Evolutionary conservation across 257 asterid genomes (phyloP), one percentile per base, ranked within the genome.

Genomic region (Oldenlandia corymbosa): DNA sequence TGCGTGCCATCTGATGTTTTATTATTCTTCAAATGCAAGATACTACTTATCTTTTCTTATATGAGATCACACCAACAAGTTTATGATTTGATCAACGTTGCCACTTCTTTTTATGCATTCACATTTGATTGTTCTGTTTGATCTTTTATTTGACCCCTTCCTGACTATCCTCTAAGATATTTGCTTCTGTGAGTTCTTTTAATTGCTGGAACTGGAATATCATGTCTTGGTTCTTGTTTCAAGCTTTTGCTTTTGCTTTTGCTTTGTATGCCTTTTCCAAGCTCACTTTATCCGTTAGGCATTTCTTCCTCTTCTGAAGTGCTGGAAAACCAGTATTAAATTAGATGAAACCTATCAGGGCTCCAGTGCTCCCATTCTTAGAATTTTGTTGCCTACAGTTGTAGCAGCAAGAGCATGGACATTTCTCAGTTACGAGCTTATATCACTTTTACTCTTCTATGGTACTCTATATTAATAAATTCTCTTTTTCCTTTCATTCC

Each of bases 351-450:
- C 46, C 62, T 49, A 54, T 24, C 34, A 66, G 69, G 46, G 51
- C 41, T 68, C 63, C 66, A 36, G 68, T 69, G 75, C 69, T 74
- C 75, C 60, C 27, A 26, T 23, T 68, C 49, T 83, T 58, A 36
- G 55, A 39, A 45, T 37, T 62, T 41, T 64, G 64, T 64, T 62
- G 55, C 34, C 53, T 66, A n/a, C 60, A 30, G 56, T 58, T 74
- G 64, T 14, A 31, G 0, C 20, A n/a, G 21, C 11, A 14, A 48
- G 55, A 21, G 13, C 54, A 64, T 36, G 65, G 43, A 43, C 60
- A 54, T 11, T 18, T 47, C 65, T 30, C n/a, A 37, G 39, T 46
- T 42, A 39, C 48, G 8, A 17, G 50, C 54, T 63, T 60, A 67
- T 68, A 42, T 50, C 34, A 68, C 61, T 53, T 23, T 46, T 65